Percentiles rank a stretch among this genome's conserved stretches.
phyloP scores from a whole-genome alignment of 2,329 filamentous ascomycete genomes.

The Alternaria viburni region DNA sequence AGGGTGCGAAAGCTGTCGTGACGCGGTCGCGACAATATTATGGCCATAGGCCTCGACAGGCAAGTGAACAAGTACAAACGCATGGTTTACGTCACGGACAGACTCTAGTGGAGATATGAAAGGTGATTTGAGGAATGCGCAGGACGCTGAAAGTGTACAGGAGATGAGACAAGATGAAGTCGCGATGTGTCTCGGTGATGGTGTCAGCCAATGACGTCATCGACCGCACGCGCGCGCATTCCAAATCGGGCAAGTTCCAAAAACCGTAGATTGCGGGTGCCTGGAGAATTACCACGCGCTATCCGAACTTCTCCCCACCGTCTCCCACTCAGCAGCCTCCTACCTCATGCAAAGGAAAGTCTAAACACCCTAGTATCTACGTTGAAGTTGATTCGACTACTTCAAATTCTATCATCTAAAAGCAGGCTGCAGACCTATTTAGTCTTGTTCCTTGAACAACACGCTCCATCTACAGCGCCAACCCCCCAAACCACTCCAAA shows the following conservation, averaged over 20 bases:
- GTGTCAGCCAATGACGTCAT: not conserved
- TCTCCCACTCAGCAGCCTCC: not conserved
- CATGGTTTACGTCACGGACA: too few species aligned
- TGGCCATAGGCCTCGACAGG: accelerated
- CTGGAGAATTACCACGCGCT: not conserved
- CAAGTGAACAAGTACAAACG: not conserved
- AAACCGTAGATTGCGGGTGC: not conserved
- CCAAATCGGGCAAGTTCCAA: not conserved
- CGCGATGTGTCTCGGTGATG: not conserved
- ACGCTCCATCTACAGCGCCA: conserved; percentile 18
- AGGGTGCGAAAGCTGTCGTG: not conserved
- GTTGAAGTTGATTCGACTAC: accelerated
- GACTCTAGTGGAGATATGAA: too few species aligned
- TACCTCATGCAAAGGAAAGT: not conserved
- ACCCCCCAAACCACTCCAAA: conserved; percentile 39
- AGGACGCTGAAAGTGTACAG: accelerated
- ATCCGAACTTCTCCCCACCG: not conserved
- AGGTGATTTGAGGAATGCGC: not conserved
- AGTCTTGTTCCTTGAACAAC: not conserved
- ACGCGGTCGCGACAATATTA: not conserved
- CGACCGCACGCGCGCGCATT: not conserved
- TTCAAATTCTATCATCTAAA: accelerated
- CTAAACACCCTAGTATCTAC: not conserved
- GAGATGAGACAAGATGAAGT: not conserved
- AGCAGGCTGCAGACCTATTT: not conserved